phyloP scores from a whole-genome alignment of 2,329 filamentous ascomycete genomes.

The Fusarium longipes region DNA sequence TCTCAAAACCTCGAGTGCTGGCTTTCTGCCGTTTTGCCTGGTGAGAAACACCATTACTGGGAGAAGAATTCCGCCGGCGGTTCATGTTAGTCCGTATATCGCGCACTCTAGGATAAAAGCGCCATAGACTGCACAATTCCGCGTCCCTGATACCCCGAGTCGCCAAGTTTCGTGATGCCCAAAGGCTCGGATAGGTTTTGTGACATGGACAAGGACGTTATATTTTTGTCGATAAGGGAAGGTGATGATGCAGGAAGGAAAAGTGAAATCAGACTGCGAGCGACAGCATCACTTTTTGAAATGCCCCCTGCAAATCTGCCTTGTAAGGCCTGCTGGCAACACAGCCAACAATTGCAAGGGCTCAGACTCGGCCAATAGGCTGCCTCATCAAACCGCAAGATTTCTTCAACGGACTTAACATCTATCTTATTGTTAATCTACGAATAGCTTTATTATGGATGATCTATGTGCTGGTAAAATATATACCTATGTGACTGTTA shows the following conservation, averaged over 20 bases:
- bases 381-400: neutral
- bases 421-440: too few species aligned
- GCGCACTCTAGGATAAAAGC: too few species aligned
- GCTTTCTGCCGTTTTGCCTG: neutral
- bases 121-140: too few species aligned
- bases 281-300: neutral
- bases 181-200: neutral
- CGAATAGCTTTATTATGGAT: too few species aligned
- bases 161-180: too few species aligned
- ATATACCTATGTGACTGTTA: too few species aligned
- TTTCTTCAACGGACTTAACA: neutral
- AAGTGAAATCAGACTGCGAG: neutral
- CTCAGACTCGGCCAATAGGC: neutral
- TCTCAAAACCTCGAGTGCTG: rapidly evolving
- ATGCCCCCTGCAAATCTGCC: neutral
- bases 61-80: neutral
- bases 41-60: rapidly evolving
- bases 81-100: neutral
- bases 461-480: too few species aligned
- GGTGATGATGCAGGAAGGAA: neutral
- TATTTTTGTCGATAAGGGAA: neutral
- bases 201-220: too few species aligned
- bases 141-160: too few species aligned
- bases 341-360: neutral
- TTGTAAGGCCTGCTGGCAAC: neutral